Evolutionary conservation across 768 basidiomycete species (phyloP).

Genomic region (Termitomyces sp.): DNA sequence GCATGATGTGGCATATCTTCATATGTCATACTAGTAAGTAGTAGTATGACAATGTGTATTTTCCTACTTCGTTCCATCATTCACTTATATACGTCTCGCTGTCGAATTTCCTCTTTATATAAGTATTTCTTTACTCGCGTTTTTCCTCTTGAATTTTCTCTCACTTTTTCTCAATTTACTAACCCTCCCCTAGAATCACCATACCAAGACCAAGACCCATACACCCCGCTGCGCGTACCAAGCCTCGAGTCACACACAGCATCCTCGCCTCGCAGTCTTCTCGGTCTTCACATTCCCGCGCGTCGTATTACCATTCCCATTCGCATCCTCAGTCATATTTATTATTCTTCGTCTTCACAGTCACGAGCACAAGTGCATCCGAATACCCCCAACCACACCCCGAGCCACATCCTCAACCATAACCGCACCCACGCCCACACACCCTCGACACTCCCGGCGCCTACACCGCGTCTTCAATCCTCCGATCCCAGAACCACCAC

Average conservation of each 20-base stretch:
- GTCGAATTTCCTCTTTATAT: too few species aligned
- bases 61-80: too few species aligned
- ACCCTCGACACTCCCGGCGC: background rate
- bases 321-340: conserved; percentile 1
- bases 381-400: background rate
- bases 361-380: background rate
- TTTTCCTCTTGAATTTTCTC: background rate
- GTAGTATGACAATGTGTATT: too few species aligned
- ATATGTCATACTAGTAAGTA: too few species aligned
- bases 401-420: too few species aligned
- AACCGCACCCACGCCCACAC: background rate
- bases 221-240: background rate
- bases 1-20: too few species aligned
- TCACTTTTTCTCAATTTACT: background rate
- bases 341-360: conserved; percentile 1
- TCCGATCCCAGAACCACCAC: background rate
- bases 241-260: conserved; percentile 9
- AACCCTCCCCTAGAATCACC: background rate
- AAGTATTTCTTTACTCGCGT: too few species aligned
- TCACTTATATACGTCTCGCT: too few species aligned
- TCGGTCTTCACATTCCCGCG: background rate
- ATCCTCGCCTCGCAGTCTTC: conserved; percentile 19
- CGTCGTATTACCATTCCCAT: background rate
- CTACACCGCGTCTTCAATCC: background rate
- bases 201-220: background rate